Percentiles rank a stretch among this genome's conserved stretches.
Conservation (phyloP, 495 filamentous ascomycete species). For the Neurospora sp. region DNA sequence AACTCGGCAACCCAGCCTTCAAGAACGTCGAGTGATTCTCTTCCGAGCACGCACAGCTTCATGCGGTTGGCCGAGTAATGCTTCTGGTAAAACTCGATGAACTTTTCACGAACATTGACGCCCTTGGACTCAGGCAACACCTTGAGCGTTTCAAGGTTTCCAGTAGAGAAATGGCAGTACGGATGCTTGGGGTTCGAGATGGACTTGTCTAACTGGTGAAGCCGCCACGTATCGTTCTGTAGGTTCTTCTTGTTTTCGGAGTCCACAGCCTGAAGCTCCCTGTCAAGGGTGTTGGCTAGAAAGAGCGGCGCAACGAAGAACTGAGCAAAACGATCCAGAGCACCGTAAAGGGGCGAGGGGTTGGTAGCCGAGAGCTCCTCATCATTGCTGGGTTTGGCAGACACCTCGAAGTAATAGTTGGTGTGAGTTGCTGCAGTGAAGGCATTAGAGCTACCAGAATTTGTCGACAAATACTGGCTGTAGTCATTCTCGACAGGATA, state of each 20-base stretch:
- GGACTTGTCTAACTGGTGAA: constrained; percentile 86
- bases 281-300: constrained; percentile 77
- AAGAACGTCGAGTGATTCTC: constrained; percentile 79
- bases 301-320: constrained; percentile 95
- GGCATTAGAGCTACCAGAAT: constrained; percentile 89
- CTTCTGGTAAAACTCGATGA: constrained; percentile 84
- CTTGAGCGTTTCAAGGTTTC: constrained; percentile 82
- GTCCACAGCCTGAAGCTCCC: constrained; percentile 87
- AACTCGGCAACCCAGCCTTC: constrained; percentile 82
- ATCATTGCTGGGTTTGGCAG: constrained; percentile 52
- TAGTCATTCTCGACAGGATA: constrained; percentile 96
- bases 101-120: constrained; percentile 82
- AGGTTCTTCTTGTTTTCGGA: constrained; percentile 99
- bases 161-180: constrained; percentile 93
- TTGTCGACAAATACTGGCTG: constrained; percentile 78
- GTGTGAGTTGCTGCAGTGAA: constrained; percentile 91
- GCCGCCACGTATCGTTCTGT: constrained; percentile 87
- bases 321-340: constrained; percentile 91
- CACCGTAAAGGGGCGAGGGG: constrained; percentile 74
- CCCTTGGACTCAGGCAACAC: constrained; percentile 72
- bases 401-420: constrained; percentile 96
- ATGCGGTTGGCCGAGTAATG: constrained; percentile 94
- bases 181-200: constrained; percentile 85
- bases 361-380: constrained; percentile 42
- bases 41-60: constrained; percentile 87